Conservation (phyloP, 805 yeast genomes). For the Millerozyma acaciae region DNA sequence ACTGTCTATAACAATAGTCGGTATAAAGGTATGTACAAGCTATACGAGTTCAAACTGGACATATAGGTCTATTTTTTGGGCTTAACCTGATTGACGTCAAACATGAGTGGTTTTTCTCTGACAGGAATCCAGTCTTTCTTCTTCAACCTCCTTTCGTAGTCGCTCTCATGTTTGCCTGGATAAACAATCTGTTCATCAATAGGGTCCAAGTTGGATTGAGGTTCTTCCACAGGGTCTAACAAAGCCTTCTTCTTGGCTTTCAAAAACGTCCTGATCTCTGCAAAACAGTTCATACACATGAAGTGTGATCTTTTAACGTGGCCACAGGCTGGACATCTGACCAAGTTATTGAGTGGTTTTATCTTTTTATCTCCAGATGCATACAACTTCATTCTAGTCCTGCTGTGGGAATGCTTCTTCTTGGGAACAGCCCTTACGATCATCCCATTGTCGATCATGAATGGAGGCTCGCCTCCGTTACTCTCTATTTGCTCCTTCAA, state of each 20-base stretch:
- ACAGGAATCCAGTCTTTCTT: slow-evolving; percentile 43
- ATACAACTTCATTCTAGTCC: slow-evolving; percentile 77
- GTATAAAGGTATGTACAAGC: too few relatives aligned
- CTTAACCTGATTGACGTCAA: slow-evolving; percentile 20
- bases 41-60: too few relatives aligned
- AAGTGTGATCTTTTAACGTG: slow-evolving; percentile 85
- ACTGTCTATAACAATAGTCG: too few relatives aligned
- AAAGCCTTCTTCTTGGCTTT: slow-evolving; percentile 40
- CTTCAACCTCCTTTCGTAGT: slow-evolving; percentile 26
- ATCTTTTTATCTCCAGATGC: slow-evolving; percentile 82
- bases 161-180: slow-evolving; percentile 61
- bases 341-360: slow-evolving; percentile 69
- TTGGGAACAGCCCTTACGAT: slow-evolving; percentile 87
- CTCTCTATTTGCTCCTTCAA: slow-evolving; percentile 38
- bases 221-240: slow-evolving; percentile 23
- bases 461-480: slow-evolving; percentile 28
- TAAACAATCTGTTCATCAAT: slow-evolving; percentile 63
- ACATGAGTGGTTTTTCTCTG: slow-evolving; percentile 41
- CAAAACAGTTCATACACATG: slow-evolving; percentile 89
- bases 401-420: slow-evolving; percentile 84
- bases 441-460: slow-evolving; percentile 59
- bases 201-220: slow-evolving; percentile 48
- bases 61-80: slow-evolving; percentile 11
- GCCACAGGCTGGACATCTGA: slow-evolving; percentile 95
- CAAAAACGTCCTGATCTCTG: slow-evolving; percentile 75